These are phyloP conservation scores for Thymus mandschuricus DNA, from an alignment of 257 asterid species.

Conservation along the genomic window DNA sequence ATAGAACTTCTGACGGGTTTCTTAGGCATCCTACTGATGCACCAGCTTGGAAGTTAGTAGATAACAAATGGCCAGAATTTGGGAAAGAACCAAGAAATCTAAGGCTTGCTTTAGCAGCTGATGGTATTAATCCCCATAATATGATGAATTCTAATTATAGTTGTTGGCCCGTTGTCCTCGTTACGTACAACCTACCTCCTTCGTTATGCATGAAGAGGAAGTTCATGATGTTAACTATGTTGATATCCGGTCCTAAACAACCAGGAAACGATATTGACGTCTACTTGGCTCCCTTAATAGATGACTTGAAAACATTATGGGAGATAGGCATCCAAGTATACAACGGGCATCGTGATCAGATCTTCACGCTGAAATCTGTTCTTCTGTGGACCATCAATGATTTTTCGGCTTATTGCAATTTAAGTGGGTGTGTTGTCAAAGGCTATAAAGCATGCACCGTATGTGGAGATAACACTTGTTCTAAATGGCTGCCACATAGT, in stretches of 20 bases:
- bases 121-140: background rate
- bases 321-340: background rate
- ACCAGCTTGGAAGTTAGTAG: background rate
- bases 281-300: background rate
- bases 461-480: background rate
- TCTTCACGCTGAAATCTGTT: background rate
- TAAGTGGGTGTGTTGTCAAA: background rate
- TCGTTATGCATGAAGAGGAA: too few relatives aligned
- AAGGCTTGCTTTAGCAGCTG: background rate
- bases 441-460: background rate
- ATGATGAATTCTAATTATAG: background rate
- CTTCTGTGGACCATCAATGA: background rate
- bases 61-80: background rate
- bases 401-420: too few relatives aligned
- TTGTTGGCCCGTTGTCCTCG: constrained; percentile 15
- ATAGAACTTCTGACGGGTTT: background rate
- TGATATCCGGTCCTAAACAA: too few relatives aligned
- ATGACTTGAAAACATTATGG: background rate
- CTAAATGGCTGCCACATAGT: background rate
- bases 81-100: background rate
- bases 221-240: too few relatives aligned
- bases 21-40: background rate
- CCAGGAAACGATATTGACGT: too few relatives aligned
- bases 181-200: constrained; percentile 1
- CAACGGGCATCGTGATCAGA: background rate